phyloP scores from a whole-genome alignment of 2,329 filamentous ascomycete genomes.

The Nigrospora oryzae region DNA sequence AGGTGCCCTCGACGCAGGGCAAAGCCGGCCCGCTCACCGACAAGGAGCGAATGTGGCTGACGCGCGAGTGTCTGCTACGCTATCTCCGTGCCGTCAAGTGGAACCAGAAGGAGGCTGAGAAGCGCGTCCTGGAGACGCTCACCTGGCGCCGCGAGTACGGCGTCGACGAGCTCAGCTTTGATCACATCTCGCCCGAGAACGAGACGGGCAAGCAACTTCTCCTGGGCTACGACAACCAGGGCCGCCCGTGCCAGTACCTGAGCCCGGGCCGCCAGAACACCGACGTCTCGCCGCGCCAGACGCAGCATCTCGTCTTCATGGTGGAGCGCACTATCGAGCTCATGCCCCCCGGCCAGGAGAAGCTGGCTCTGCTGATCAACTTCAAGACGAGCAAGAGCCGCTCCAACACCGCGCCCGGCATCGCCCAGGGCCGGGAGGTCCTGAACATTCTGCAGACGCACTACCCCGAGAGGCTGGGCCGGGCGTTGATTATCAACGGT shows the following conservation, averaged over 20 bases:
- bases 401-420: slow-evolving; percentile 62
- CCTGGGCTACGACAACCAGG: slow-evolving; percentile 77
- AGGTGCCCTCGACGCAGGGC: slow-evolving; percentile 50
- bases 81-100: slow-evolving; percentile 94
- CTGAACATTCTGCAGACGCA: slow-evolving; percentile 88
- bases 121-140: slow-evolving; percentile 72
- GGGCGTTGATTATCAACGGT: slow-evolving; percentile 85
- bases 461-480: slow-evolving; percentile 86
- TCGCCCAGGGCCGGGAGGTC: slow-evolving; percentile 74
- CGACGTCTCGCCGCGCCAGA: slow-evolving; percentile 72
- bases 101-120: slow-evolving; percentile 65
- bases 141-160: slow-evolving; percentile 89
- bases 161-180: slow-evolving; percentile 66
- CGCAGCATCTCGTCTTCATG: slow-evolving; percentile 95
- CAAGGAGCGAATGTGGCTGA: slow-evolving; percentile 80
- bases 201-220: slow-evolving; percentile 94
- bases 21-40: slow-evolving; percentile 62
- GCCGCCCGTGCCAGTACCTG: slow-evolving; percentile 84
- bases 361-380: slow-evolving; percentile 78
- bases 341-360: slow-evolving; percentile 82
- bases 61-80: slow-evolving; percentile 81
- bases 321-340: slow-evolving; percentile 82
- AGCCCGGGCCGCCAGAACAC: slow-evolving; percentile 91
- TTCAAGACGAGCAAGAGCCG: slow-evolving; percentile 74
- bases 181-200: slow-evolving; percentile 89